phyloP scores from a whole-genome alignment of 495 filamentous ascomycete genomes.

The Talaromyces adpressus region DNA sequence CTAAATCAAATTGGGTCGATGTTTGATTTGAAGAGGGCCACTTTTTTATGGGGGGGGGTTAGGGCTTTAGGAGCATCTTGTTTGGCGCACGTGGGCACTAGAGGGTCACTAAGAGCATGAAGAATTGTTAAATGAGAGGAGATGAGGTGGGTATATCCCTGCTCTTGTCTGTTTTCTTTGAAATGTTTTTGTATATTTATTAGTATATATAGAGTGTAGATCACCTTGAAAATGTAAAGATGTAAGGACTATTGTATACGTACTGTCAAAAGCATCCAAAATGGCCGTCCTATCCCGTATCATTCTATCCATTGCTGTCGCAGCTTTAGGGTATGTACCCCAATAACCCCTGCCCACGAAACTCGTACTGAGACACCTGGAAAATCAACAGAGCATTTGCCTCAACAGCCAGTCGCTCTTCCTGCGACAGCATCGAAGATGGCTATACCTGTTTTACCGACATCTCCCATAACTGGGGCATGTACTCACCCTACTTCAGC shows the following conservation, averaged over 20 bases:
- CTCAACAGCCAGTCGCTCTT: not conserved
- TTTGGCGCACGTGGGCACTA: no score
- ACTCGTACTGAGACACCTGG: not conserved
- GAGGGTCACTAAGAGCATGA: no score
- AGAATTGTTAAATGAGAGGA: no score
- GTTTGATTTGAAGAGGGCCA: no score
- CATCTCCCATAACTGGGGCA: not conserved
- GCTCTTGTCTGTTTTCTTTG: no score
- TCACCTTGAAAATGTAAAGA: no score
- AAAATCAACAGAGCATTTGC: not conserved
- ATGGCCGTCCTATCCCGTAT: not conserved
- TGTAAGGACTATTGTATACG: no score
- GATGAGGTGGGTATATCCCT: not conserved
- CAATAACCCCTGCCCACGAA: not conserved
- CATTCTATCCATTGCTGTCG: not conserved
- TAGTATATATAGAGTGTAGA: no score
- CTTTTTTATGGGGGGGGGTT: no score
- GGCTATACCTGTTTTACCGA: not conserved
- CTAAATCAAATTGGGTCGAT: no score
- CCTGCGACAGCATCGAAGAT: not conserved
- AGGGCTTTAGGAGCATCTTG: no score
- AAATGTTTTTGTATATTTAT: no score
- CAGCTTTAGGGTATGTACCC: not conserved
- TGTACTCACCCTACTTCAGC: slow-evolving; percentile 1
- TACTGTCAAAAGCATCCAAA: not conserved